Evolutionary conservation across 2,329 filamentous ascomycete genomes (phyloP).

Genomic region (Neodidymelliopsis sp.): DNA sequence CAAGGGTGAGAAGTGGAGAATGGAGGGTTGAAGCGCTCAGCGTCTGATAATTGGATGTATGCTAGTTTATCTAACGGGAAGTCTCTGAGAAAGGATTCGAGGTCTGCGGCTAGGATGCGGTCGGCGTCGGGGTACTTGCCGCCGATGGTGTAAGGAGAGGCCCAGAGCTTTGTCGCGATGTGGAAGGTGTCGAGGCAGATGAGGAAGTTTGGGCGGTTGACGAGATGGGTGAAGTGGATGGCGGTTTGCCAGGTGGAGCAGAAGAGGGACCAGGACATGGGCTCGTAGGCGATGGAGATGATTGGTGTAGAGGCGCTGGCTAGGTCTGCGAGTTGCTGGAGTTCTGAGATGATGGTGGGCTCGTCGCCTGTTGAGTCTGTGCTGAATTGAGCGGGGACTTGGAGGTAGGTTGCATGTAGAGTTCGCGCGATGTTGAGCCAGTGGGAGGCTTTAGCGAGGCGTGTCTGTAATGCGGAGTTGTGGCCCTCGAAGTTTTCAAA

Average conservation of each 20-base stretch:
- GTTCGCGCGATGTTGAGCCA: conserved; percentile 19
- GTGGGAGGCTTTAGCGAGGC: conserved; percentile 2
- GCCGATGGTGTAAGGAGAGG: conserved; percentile 8
- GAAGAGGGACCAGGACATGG: conserved; percentile 72
- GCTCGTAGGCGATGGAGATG: conserved; percentile 74
- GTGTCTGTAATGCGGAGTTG: conserved; percentile 4
- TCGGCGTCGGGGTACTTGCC: conserved; percentile 19
- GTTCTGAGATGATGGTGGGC: conserved; percentile 63
- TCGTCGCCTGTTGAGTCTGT: conserved; percentile 34
- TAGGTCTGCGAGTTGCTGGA: conserved; percentile 69
- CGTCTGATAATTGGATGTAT: not conserved
- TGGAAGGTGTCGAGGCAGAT: conserved; percentile 80
- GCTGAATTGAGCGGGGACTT: conserved; percentile 20
- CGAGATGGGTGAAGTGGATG: conserved; percentile 69
- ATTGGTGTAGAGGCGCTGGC: conserved; percentile 62
- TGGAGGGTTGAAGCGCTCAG: not conserved
- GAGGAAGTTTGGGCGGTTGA: conserved; percentile 74
- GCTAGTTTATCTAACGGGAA: not conserved
- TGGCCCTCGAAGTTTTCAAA: conserved; percentile 27
- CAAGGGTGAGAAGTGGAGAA: conserved; percentile 5
- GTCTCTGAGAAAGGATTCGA: not conserved
- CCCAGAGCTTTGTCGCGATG: conserved; percentile 52
- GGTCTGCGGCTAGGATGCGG: not conserved
- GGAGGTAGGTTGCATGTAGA: conserved; percentile 11
- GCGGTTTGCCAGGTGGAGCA: conserved; percentile 72